Evolutionary conservation across 2,329 filamentous ascomycete species (phyloP), one percentile per base, ranked within the genome.

Genomic region (Cryphonectria nitschkei): DNA sequence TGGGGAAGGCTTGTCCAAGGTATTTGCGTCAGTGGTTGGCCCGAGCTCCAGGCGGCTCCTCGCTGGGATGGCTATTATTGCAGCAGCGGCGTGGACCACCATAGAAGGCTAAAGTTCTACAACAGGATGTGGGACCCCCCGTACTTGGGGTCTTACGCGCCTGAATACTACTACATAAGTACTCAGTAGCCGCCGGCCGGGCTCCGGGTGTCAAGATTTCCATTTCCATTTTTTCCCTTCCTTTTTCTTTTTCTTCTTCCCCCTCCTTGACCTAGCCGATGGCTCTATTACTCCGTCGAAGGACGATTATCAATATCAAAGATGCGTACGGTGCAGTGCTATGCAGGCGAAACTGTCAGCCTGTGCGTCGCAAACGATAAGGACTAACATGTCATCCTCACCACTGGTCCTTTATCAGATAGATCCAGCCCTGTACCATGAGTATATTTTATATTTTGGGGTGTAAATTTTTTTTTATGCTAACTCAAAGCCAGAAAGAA

Each of bases 1-100:
- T 54, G 52, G 65, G 50, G 29, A 58, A 32, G 50, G 61, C 29
- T 64, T 41, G 34, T 58, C n/a, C 65, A 60, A 39, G 52, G 46
- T 13, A 50, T 56, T 67, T 67, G 46, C 65, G 65, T 67, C 65
- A 67, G 41, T 67, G 52, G 32, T 66, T n/a, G 64, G 64, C 64
- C 64, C 64, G 64, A 66, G 64, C 64, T 66, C 29, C 50, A n/a
- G 26, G 14, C 32, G 46, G 43, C 13, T 41, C 41, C 14, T n/a
- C 46, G 2, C 63, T 64, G 61, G 61, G n/a, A 64, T 13, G n/a
- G 37, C 37, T 43, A 29, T 50, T 50, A 11, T n/a, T 43, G n/a
- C 61, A 8, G 22, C 16, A 14, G 61, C 34, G 43, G 61, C 22
- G 8, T n/a, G 34, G 56, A 29, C 52, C 29, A n/a, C 19, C 37